phyloP scores from a whole-genome alignment of 148 eudicot species.

The Simmondsia chinensis region DNA sequence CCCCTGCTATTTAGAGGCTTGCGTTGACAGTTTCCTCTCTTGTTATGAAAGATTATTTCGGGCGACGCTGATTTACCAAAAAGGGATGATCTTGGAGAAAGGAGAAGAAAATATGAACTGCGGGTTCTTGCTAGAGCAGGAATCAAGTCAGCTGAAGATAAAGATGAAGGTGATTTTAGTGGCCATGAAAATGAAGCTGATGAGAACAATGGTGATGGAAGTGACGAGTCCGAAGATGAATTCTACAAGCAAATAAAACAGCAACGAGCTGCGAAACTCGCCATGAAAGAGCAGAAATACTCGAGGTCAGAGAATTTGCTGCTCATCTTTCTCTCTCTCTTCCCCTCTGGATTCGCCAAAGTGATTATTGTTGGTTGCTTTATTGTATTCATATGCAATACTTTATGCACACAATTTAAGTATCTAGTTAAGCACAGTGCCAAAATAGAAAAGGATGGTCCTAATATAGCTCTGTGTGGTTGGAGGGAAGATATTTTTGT shows the following conservation, averaged over 20 bases:
- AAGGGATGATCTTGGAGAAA: conserved; percentile 82
- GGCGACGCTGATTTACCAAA: conserved; percentile 88
- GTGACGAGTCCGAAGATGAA: conserved; percentile 42
- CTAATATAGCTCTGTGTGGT: no score
- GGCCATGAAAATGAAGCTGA: conserved; percentile 19
- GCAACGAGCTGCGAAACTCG: conserved; percentile 36
- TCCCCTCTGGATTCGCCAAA: neutral
- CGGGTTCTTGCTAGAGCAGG: conserved; percentile 66
- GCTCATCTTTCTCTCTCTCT: neutral
- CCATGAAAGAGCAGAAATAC: conserved; percentile 40
- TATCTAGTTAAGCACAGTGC: no score
- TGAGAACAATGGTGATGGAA: conserved; percentile 16
- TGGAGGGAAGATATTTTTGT: neutral
- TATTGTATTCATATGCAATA: neutral
- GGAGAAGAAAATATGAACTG: conserved; percentile 75
- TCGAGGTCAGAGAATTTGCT: conserved; percentile 39
- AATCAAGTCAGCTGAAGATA: conserved; percentile 26
- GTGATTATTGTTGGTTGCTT: neutral
- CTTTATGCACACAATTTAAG: no score
- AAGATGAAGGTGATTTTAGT: conserved; percentile 17
- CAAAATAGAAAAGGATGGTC: no score
- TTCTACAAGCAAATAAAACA: conserved; percentile 36
- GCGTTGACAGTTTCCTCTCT: neutral
- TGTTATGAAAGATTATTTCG: conserved; percentile 36
- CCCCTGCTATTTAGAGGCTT: neutral